Base-by-base conservation (phyloP, 306 rosid species). In the Cicer arietinum region DNA sequence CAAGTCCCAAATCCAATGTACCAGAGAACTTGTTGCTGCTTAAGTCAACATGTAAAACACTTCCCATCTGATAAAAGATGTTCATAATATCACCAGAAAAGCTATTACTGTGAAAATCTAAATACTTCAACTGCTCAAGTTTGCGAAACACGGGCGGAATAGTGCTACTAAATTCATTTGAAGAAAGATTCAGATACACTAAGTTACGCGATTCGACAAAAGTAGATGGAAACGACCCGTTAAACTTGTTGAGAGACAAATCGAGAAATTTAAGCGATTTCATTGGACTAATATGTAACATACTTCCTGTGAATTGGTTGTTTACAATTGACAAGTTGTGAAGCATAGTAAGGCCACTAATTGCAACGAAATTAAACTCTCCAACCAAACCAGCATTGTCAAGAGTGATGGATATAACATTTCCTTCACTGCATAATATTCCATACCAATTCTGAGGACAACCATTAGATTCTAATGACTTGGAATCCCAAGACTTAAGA, bases 371-470 rank as follows among this genome's bases (percentile, higher is more conserved):
- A 42, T 68, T 77, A 42, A 91, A 88, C 42, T 89, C 87, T 12
- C 97, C 95, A 35, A 82, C 90, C 72, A 91, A 77, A 56, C 90
- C 91, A 40, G 81, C 79, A 80, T 88, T 80, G n/a, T 89, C 78
- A 17, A 91, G 46, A 76, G 80, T 56, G 69, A 91, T 84, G 10
- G 95, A 86, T 77, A 76, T 58, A 9, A 91, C 91, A 72, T 17
- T 86, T 56, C 92, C 95, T 77, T 79, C 65, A 58, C 48, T 81
- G 71, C 95, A 91, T 9, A 64, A 18, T 63, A 91, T 45, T 17
- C 97, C 97, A 77, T 76, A 63, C 95, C 97, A 91, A 73, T 85
- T 84, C 71, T 37, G 79, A 54, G 97, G 95, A 75, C 97, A 91
- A 22, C 92, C 90, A 84, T 86, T 72, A n/a, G 95, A 85, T 65